Base-by-base conservation (phyloP, 2,329 filamentous ascomycete species). In the Penicillium sp. region DNA sequence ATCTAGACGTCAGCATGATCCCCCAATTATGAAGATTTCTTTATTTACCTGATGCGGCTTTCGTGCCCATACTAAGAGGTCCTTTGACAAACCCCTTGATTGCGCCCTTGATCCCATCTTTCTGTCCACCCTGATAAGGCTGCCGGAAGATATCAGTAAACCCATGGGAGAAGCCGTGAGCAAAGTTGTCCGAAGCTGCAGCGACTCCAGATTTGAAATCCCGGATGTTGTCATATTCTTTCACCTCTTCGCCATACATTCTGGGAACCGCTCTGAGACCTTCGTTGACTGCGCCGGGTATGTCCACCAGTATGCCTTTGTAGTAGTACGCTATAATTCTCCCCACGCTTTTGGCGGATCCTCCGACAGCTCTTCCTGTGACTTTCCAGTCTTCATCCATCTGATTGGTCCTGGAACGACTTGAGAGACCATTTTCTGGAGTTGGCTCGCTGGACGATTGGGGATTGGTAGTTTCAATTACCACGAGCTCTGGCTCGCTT, bases 81-180 rank as follows among this genome's bases (percentile, higher is more conserved):
- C 72, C 74, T 53, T 73, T 75, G 1, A 66, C 70, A 0, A 74
- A 48, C 1, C 72, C 71, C 43, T 71, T 74, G 2, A 66, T 57
- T 7, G 70, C 64, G 0, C 74, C 73, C 1, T 64, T 27, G 0
- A 65, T 57, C 0, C 73, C 73, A 2, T 70, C 67, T 11, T 70
- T 61, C 48, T 66, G 68, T 1, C 60, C 68, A 0, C 66, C 70
- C 46, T 69, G 61, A 13, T 58, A 56, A 3, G 71, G 70, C 36
- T 71, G 61, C 1, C 55, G 61, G 34, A 72, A 60, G 8, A 74
- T 46, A 18, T 67, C 72, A 1, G 63, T 61, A 3, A 76, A n/a
- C 0, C 72, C 73, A 8, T 71, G 66, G 1, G 54, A 55, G 35
- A 75, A 63, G 0, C 72, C 72, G 34, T 66, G 45, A 0, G 56